phyloP scores from a whole-genome alignment of 2,329 filamentous ascomycete species.

The Fusarium graminum region DNA sequence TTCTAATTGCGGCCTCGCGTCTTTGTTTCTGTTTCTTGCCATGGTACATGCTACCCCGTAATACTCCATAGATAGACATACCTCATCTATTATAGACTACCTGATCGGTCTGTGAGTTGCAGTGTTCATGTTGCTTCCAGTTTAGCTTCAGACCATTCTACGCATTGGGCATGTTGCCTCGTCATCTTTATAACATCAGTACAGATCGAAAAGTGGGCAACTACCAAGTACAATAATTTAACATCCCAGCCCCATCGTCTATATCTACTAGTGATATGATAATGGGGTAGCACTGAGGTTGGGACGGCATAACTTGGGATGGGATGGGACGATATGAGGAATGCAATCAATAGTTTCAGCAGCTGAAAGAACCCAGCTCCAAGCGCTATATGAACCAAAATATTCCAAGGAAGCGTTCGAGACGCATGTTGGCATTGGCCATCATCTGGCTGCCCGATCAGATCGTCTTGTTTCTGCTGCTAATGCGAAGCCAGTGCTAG shows the following conservation, averaged over 20 bases:
- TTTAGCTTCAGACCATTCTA: neutral
- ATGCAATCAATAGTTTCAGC: neutral
- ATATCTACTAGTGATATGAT: conserved; percentile 14
- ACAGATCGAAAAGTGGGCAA: conserved; percentile 12
- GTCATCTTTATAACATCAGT: neutral
- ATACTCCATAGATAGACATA: neutral
- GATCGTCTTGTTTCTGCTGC: conserved; percentile 18
- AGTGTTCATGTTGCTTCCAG: neutral
- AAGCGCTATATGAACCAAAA: neutral
- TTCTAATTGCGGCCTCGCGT: conserved; percentile 18
- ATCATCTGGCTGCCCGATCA: conserved; percentile 1
- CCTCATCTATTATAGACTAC: neutral
- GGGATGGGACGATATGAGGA: neutral
- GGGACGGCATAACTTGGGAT: neutral
- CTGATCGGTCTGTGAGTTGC: neutral
- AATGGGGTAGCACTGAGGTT: conserved; percentile 7
- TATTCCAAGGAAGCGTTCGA: conserved; percentile 9
- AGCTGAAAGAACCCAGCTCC: neutral
- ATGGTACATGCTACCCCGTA: neutral
- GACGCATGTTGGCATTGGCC: conserved; percentile 1
- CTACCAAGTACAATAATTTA: neutral
- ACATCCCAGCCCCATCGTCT: conserved; percentile 6
- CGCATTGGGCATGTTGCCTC: conserved; percentile 3
- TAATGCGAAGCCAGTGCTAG: neutral
- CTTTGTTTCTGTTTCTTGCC: conserved; percentile 1